Conservation (phyloP, 495 filamentous ascomycete species). For the Clohesyomyces aquaticus region DNA sequence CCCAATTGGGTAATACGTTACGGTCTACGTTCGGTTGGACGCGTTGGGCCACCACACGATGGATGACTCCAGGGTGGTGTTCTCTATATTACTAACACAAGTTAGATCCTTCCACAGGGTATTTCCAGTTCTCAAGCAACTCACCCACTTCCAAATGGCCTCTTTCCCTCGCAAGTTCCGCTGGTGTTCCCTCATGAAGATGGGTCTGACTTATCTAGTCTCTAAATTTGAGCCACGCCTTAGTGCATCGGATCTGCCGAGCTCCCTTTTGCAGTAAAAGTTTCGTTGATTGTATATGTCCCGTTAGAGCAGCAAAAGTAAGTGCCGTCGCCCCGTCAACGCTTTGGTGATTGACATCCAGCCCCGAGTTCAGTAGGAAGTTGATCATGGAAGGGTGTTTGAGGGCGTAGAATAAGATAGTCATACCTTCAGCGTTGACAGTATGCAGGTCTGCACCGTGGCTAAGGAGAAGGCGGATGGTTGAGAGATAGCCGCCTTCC, state of each 20-base stretch:
- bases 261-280: background rate
- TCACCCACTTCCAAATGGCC: background rate
- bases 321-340: background rate
- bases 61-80: too few species aligned
- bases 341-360: background rate
- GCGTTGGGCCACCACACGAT: too few species aligned
- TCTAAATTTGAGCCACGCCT: background rate
- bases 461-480: background rate
- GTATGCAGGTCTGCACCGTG: background rate
- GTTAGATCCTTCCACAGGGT: background rate
- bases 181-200: background rate
- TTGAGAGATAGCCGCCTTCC: background rate
- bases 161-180: background rate
- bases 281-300: background rate
- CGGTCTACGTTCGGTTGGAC: too few species aligned
- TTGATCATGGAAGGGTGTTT: background rate
- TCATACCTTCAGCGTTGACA: background rate
- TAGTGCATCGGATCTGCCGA: background rate
- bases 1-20: too few species aligned
- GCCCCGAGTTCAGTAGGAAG: constrained; percentile 1
- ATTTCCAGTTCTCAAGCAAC: constrained; percentile 1
- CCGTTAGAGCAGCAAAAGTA: background rate
- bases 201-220: background rate
- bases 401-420: background rate
- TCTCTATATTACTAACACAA: too few species aligned